Evolutionary conservation across 768 basidiomycete species (phyloP), one percentile per base, ranked within the genome.

Genomic region (Lactarius quietus): DNA sequence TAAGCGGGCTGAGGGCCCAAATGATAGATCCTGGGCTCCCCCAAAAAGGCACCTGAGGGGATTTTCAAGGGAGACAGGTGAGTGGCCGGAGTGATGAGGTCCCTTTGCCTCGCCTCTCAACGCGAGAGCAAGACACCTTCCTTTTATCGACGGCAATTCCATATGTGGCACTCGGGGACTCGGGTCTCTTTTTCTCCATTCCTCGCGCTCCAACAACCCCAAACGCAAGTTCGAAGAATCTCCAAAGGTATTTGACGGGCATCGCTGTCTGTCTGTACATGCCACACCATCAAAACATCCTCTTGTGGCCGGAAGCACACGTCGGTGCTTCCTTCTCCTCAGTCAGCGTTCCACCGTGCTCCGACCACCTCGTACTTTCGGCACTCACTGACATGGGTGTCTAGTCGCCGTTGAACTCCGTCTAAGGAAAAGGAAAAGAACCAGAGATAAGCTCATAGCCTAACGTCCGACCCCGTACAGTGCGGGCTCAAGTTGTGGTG

Each of bases 131-230:
- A 38, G 45, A 59, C 36, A 45, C 36, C 45, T 23, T 57, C 26
- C 45, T 15, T 12, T 26, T 45, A 45, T 23, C 41, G 53, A 65
- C 55, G 31, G 38, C 38, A 28, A 41, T 51, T 57, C 64, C 55
- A 38, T 41, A 65, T 35, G 57, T 38, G 38, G 59, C 52, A 60
- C 51, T 57, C 64, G n/a, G 17, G 28, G 23, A 57, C n/a, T n/a
- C n/a, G n/a, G n/a, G n/a, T n/a, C n/a, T n/a, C n/a, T 35, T 45
- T 56, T 52, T 54, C 59, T 65, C 64, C 64, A 61, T 61, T 65
- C 59, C 54, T 51, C 26, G 35, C 17, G 54, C 64, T 61, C 45
- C 45, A 61, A 56, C 10, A 33, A 33, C 28, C 33, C 48, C 26
- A 23, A 14, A 8, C 23, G 23, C 45, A 48, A 23, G 23, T 48